Evolutionary conservation across 208 protist species (phyloP), one percentile per base, ranked within the genome.

Genomic region (Tritrichomonas musculus): DNA sequence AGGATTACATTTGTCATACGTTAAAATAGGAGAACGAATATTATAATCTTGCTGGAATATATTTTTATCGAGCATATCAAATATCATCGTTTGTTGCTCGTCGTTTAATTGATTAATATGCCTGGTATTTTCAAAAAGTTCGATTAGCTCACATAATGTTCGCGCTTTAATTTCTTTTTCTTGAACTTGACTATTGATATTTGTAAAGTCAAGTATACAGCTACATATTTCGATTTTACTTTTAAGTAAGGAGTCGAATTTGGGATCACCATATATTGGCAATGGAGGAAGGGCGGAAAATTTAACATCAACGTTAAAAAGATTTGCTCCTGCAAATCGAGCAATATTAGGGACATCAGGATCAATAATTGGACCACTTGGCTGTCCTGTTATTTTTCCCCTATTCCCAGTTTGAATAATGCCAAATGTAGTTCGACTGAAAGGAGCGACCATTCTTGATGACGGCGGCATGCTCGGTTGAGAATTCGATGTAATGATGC

Each of bases 121-220:
- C 8, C 41, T 82, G 0, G 73, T 30, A 82, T 82, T 82, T 82
- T 82, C 73, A 39, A 82, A 82, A 50, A 82, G 50, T 30, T 82
- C 33, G 17, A 82, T 39, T n/a, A 82, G 33, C 30, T 82, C 73
- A 39, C 73, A 82, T 30, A 82, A 50, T 17, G 33, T 30, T 20
- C 73, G 33, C 11, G 73, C 33, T 82, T 82, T 82, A 47, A 82
- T 82, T 47, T 82, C 73, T 82, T 39, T 82, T 17, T 82, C 73
- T n/a, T 33, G 33, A 14, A 39, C 2, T 30, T 27, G 33, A 30
- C 20, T 8, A 53, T 20, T 20, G 25, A 30, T 50, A 30, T 82
- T 41, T 8, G 33, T 82, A 50, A 82, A 82, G 41, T 82, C 73
- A 20, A 47, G 41, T 30, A 82, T 13, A 25, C 22, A 50, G 9